These are phyloP conservation scores for Helotiales sp. DNA, from an alignment of 2,329 filamentous ascomycete genomes.

Conservation along the genomic window DNA sequence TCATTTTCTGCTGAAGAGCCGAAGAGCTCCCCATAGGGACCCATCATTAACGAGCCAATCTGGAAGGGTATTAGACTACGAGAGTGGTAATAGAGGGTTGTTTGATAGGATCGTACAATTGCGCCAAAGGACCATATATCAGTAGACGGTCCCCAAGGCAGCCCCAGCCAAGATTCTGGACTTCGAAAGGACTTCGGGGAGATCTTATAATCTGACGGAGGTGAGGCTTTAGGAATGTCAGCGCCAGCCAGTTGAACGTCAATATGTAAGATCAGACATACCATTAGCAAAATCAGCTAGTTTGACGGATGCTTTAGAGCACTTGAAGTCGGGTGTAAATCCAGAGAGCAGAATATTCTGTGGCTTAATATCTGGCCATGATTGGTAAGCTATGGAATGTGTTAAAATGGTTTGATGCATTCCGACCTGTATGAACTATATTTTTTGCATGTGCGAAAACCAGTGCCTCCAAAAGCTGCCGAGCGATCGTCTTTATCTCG, in stretches of 20 bases:
- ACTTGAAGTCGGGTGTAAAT: background rate
- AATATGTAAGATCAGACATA: background rate
- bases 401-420: too few relatives aligned
- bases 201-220: background rate
- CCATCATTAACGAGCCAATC: conserved; percentile 6
- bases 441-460: too few relatives aligned
- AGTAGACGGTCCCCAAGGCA: background rate
- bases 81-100: background rate
- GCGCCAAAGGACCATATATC: conserved; percentile 8
- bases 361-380: background rate
- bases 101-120: background rate
- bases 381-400: too few relatives aligned
- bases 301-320: background rate
- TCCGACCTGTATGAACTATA: too few relatives aligned
- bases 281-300: background rate
- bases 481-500: too few relatives aligned
- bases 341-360: background rate
- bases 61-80: background rate
- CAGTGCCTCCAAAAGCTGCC: too few relatives aligned
- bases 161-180: conserved; percentile 1
- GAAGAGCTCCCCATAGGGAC: background rate
- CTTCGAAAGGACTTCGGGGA: background rate
- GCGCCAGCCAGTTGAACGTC: background rate
- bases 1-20: conserved; percentile 4
- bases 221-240: background rate